Evolutionary conservation across 495 filamentous ascomycete genomes (phyloP).

Genomic region (Penicillium manginii): DNA sequence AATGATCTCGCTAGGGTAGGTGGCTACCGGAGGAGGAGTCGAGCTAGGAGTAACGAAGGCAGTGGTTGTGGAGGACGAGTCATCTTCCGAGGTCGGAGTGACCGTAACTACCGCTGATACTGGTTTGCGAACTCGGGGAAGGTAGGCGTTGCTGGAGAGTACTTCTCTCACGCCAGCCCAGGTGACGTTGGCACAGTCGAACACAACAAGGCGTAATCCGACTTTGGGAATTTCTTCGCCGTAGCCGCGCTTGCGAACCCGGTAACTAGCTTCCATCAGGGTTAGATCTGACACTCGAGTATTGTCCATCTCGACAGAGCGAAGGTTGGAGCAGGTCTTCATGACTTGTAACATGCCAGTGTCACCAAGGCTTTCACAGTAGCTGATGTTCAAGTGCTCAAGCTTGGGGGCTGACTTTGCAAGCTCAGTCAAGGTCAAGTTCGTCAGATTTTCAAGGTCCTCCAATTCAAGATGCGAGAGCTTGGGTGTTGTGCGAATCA

Average conservation of each 20-base stretch:
- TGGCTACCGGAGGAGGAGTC: slow-evolving; percentile 34
- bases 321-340: slow-evolving; percentile 69
- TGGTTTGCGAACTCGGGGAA: slow-evolving; percentile 45
- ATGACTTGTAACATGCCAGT: slow-evolving; percentile 82
- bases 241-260: slow-evolving; percentile 69
- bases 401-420: slow-evolving; percentile 70
- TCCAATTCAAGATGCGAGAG: slow-evolving; percentile 91
- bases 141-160: slow-evolving; percentile 78
- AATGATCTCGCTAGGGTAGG: slow-evolving; percentile 75
- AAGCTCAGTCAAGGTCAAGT: slow-evolving; percentile 69
- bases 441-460: slow-evolving; percentile 78
- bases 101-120: slow-evolving; percentile 31
- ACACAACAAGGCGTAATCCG: slow-evolving; percentile 78
- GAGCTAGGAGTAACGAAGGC: slow-evolving; percentile 37
- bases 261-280: slow-evolving; percentile 82
- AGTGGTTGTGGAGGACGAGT: slow-evolving; percentile 29
- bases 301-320: slow-evolving; percentile 87
- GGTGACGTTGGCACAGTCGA: slow-evolving; percentile 87
- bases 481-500: slow-evolving; percentile 73
- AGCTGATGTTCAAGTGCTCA: slow-evolving; percentile 84
- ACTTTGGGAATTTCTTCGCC: slow-evolving; percentile 55
- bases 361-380: slow-evolving; percentile 86
- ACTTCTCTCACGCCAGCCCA: slow-evolving; percentile 92
- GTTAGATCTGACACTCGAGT: slow-evolving; percentile 86
- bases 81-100: slow-evolving; percentile 33